phyloP scores from a whole-genome alignment of 495 filamentous ascomycete genomes.

The Patellaria atrata region DNA sequence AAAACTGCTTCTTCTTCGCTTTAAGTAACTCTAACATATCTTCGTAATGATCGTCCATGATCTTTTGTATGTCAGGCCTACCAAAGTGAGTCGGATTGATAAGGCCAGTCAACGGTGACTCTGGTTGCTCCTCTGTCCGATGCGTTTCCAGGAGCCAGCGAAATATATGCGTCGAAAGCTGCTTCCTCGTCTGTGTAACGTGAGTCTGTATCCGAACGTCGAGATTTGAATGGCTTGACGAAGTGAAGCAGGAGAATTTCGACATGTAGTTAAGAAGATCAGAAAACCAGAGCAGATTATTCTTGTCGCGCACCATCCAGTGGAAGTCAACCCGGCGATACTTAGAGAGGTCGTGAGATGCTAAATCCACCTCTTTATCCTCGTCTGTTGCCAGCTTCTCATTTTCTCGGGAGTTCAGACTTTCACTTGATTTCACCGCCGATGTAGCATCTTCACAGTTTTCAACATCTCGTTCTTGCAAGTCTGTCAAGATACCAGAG shows the following conservation, averaged over 20 bases:
- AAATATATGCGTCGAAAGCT: slow-evolving; percentile 27
- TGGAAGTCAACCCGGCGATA: slow-evolving; percentile 30
- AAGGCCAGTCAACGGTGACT: slow-evolving; percentile 27
- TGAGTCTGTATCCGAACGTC: slow-evolving; percentile 29
- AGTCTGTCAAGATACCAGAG: slow-evolving; percentile 27
- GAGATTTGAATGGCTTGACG: slow-evolving; percentile 14
- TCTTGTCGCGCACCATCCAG: slow-evolving; percentile 29
- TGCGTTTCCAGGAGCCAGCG: slow-evolving; percentile 28
- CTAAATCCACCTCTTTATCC: slow-evolving; percentile 4
- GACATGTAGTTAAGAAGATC: slow-evolving; percentile 28
- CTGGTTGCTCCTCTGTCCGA: slow-evolving; percentile 24
- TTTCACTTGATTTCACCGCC: no score
- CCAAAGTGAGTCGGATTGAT: slow-evolving; percentile 28
- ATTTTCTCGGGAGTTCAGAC: slow-evolving; percentile 1
- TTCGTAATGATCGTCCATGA: slow-evolving; percentile 18
- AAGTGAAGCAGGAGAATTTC: background rate
- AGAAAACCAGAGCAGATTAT: slow-evolving; percentile 30
- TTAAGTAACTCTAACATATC: slow-evolving; percentile 9
- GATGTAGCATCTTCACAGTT: slow-evolving; percentile 4
- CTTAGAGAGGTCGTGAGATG: slow-evolving; percentile 1
- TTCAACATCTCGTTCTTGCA: slow-evolving; percentile 21
- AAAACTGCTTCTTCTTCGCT: background rate
- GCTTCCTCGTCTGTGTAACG: slow-evolving; percentile 27
- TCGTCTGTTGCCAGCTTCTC: slow-evolving; percentile 3
- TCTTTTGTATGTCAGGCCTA: slow-evolving; percentile 12